These are phyloP conservation scores for Geotrichum phurueaensis DNA, from an alignment of 1,139 yeast species.

Conservation along the genomic window DNA sequence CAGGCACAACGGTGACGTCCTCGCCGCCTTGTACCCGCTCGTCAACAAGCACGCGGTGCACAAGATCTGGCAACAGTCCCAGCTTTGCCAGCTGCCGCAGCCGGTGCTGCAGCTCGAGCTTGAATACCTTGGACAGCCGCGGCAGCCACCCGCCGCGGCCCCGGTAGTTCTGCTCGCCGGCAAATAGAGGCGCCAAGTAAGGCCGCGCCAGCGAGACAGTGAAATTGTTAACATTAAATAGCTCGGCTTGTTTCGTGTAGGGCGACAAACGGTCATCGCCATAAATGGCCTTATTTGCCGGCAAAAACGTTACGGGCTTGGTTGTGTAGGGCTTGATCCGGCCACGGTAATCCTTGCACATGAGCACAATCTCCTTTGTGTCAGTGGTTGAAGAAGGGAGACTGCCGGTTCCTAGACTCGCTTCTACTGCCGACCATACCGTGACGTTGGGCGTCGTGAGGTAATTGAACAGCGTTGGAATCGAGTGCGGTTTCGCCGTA, in stretches of 20 bases:
- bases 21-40: constrained; percentile 74
- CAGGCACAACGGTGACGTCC: constrained; percentile 92
- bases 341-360: constrained; percentile 54
- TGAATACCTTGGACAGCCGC: constrained; percentile 41
- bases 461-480: constrained; percentile 76
- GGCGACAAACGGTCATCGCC: constrained; percentile 50
- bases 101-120: constrained; percentile 76
- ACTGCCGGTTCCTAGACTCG: constrained; percentile 65
- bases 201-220: constrained; percentile 88
- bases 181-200: constrained; percentile 80
- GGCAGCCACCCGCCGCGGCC: constrained; percentile 45
- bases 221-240: constrained; percentile 90
- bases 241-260: constrained; percentile 80
- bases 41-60: constrained; percentile 77
- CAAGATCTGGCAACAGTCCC: constrained; percentile 64
- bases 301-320: constrained; percentile 17
- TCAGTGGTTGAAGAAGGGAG: constrained; percentile 26
- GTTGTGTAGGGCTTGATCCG: constrained; percentile 24
- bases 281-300: constrained; percentile 41
- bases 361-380: constrained; percentile 49
- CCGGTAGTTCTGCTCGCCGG: constrained; percentile 71
- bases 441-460: constrained; percentile 88
- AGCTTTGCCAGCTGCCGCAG: constrained; percentile 71
- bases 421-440: constrained; percentile 72
- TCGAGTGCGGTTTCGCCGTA: constrained; percentile 26